Percentiles rank a stretch among this genome's conserved stretches.
Conservation (phyloP, 2,329 filamentous ascomycete genomes). For the Epicoccum nigrum region DNA sequence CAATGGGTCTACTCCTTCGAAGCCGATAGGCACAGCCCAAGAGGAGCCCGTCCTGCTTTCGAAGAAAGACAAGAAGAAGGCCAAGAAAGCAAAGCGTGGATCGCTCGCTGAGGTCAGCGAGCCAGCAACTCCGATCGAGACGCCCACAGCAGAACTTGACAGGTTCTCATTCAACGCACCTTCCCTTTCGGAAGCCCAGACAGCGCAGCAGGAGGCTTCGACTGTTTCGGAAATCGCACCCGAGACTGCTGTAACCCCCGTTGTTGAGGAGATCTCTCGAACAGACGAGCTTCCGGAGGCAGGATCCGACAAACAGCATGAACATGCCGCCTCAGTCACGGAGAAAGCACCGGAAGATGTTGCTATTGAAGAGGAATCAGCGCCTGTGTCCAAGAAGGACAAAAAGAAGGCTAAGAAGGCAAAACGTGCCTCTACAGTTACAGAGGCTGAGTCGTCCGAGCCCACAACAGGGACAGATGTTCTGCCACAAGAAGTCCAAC, state of each 20-base stretch:
- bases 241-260: neutral
- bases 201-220: neutral
- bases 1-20: neutral
- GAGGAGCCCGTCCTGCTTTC: conserved; percentile 17
- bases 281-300: neutral
- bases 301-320: neutral
- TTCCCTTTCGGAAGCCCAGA: neutral
- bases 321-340: neutral
- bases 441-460: neutral
- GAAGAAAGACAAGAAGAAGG: conserved; percentile 36
- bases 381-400: neutral
- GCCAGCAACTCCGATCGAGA: conserved; percentile 5
- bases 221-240: neutral
- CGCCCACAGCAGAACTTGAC: neutral
- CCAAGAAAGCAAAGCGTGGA: conserved; percentile 29
- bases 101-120: conserved; percentile 8
- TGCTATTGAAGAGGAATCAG: neutral
- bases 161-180: neutral
- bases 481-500: neutral
- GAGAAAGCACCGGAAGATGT: neutral
- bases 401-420: conserved; percentile 1
- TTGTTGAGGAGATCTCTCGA: neutral
- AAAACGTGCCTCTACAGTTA: neutral
- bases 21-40: neutral
- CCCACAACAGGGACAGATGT: neutral